These are phyloP conservation scores for Alternaria panax DNA, from an alignment of 2,329 filamentous ascomycete species.

Conservation along the genomic window DNA sequence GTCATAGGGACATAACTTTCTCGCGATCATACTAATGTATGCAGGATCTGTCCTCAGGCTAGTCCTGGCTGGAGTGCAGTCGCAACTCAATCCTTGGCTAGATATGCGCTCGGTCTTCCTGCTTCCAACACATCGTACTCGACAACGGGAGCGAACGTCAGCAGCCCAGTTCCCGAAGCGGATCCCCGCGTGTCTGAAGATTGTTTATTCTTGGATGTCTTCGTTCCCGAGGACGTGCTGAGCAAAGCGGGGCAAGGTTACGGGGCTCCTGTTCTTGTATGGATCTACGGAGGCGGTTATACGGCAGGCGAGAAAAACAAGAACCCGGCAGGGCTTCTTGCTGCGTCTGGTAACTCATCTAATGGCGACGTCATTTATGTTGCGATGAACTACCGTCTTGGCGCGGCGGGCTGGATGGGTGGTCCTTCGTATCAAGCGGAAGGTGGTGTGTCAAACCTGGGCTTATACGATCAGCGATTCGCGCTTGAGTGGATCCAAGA, in stretches of 20 bases:
- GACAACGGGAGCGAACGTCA: slow-evolving; percentile 36
- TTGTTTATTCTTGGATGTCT: slow-evolving; percentile 59
- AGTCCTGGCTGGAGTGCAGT: slow-evolving; percentile 54
- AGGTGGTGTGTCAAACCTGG: slow-evolving; percentile 46
- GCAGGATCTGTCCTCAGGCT: slow-evolving; percentile 47
- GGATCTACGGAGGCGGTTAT: slow-evolving; percentile 61
- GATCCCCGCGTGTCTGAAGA: slow-evolving; percentile 53
- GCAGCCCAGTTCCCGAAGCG: slow-evolving; percentile 26
- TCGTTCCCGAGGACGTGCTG: slow-evolving; percentile 53
- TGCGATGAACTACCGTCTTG: slow-evolving; percentile 57
- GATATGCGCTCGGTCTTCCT: slow-evolving; percentile 35
- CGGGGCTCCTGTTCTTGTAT: slow-evolving; percentile 56
- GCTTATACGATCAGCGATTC: slow-evolving; percentile 49
- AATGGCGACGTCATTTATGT: slow-evolving; percentile 55
- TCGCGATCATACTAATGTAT: neutral
- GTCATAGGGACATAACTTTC: neutral
- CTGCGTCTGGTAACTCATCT: slow-evolving; percentile 51
- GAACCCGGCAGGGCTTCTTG: slow-evolving; percentile 53
- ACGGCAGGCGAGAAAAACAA: slow-evolving; percentile 46
- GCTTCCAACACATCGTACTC: slow-evolving; percentile 43
- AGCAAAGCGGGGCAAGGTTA: slow-evolving; percentile 41
- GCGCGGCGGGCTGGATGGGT: slow-evolving; percentile 47
- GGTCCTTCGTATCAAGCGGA: slow-evolving; percentile 47
- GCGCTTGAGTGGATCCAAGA: slow-evolving; percentile 52
- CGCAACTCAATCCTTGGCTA: slow-evolving; percentile 44